Evolutionary conservation across 31 red algal genomes (phyloP).

Genomic region (Asparagopsis taxiformis): DNA sequence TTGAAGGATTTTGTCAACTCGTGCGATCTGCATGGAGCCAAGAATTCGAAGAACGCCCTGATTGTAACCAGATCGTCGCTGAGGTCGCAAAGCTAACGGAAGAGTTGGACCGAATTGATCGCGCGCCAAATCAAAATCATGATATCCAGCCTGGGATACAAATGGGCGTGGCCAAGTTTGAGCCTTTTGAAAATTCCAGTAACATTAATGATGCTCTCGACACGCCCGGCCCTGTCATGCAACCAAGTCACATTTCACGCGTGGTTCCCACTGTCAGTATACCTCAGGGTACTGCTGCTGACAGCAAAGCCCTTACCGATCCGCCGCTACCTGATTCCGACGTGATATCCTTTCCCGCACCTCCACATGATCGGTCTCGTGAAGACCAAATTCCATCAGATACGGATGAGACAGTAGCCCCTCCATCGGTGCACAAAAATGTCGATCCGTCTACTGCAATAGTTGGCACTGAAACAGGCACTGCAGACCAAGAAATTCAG

Average conservation of each 20-base stretch:
- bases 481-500: background rate
- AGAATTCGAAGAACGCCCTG: slow-evolving; percentile 2
- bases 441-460: too few relatives aligned
- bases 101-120: background rate
- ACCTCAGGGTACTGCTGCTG: too few relatives aligned
- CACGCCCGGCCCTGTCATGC: background rate
- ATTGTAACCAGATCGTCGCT: slow-evolving; percentile 8
- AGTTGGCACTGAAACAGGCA: too few relatives aligned
- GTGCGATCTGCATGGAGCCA: slow-evolving; percentile 24
- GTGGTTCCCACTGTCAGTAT: background rate
- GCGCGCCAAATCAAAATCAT: background rate
- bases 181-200: background rate
- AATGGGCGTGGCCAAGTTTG: background rate
- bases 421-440: background rate
- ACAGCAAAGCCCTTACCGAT: too few relatives aligned
- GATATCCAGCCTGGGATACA: background rate
- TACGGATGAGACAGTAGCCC: background rate
- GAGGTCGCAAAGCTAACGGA: background rate
- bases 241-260: background rate
- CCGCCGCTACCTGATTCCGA: too few relatives aligned
- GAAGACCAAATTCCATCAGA: background rate
- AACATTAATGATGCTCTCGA: background rate
- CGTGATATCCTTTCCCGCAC: too few relatives aligned
- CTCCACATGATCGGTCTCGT: too few relatives aligned
- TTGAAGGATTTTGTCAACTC: slow-evolving; percentile 6